Percentiles rank a stretch among this genome's conserved stretches.
Conservation (phyloP, 2,329 filamentous ascomycete species). For the Samsoniella hepiali region DNA sequence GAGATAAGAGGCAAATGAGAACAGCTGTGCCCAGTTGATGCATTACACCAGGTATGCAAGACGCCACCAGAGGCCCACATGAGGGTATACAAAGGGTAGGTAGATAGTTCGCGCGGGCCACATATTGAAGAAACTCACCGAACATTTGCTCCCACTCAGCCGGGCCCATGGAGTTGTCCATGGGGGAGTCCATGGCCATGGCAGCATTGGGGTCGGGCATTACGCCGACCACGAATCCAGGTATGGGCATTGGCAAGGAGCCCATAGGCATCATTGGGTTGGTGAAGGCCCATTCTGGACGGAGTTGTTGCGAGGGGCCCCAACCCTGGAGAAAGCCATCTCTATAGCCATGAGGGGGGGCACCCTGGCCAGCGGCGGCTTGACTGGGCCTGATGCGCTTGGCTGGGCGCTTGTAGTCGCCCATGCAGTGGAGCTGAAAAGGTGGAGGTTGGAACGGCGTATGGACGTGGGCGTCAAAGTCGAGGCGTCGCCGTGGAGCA, state of each 20-base stretch:
- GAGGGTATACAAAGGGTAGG: not conserved
- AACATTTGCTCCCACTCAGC: not conserved
- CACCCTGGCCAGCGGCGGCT: not conserved
- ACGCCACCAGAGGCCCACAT: not conserved
- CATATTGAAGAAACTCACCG: not conserved
- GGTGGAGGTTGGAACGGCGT: not conserved
- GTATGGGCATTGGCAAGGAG: not conserved
- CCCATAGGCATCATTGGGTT: not conserved
- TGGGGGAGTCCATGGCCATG: not conserved
- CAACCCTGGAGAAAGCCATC: not conserved
- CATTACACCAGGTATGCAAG: not conserved
- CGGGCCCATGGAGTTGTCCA: not conserved
- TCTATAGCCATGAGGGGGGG: not conserved
- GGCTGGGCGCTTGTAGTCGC: slow-evolving; percentile 8
- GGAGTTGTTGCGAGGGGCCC: not conserved
- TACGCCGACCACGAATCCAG: not conserved
- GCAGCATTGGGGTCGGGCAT: not conserved
- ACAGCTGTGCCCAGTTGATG: not conserved
- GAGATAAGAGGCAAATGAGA: slow-evolving; percentile 8
- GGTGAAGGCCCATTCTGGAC: not conserved
- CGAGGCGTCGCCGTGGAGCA: not conserved
- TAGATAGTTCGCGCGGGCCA: not conserved
- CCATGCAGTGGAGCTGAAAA: slow-evolving; percentile 9
- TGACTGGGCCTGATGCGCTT: slow-evolving; percentile 24
- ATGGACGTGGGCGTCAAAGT: slow-evolving; percentile 2